Evolutionary conservation across 805 yeast species (phyloP).

Genomic region (Saturnispora sekii): DNA sequence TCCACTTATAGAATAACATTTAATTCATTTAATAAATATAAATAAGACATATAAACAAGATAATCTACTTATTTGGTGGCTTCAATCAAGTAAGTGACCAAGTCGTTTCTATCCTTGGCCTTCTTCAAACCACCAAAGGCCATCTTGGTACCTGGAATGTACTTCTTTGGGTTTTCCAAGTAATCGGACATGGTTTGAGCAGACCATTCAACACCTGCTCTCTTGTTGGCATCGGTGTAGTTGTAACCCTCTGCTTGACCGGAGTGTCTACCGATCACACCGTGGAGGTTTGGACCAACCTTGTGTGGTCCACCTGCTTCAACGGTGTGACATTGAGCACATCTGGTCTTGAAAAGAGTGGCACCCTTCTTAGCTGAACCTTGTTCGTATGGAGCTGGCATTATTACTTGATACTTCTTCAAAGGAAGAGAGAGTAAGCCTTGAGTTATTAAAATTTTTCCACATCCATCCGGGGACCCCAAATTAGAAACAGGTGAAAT

Average conservation of each 20-base stretch:
- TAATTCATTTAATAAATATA: constrained; percentile 4
- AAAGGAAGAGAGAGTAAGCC: background rate
- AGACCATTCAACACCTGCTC: constrained; percentile 83
- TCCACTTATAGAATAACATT: constrained; percentile 4
- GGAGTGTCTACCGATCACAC: constrained; percentile 84
- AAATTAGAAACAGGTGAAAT: constrained; percentile 2
- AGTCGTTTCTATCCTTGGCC: constrained; percentile 96
- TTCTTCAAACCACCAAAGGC: constrained; percentile 99
- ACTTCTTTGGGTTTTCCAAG: constrained; percentile 99
- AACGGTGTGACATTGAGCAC: constrained; percentile 97
- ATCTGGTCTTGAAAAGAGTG: constrained; percentile 95
- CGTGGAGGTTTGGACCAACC: constrained; percentile 98
- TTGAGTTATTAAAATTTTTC: background rate
- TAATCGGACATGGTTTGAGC: constrained; percentile 88
- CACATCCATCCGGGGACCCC: no score
- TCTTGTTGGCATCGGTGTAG: constrained; percentile 97
- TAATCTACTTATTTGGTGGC: constrained; percentile 36
- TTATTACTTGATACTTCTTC: constrained; percentile 12
- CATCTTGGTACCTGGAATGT: constrained; percentile 99
- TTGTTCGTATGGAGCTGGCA: constrained; percentile 36
- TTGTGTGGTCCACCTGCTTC: constrained; percentile 96
- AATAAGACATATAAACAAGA: background rate
- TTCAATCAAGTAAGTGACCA: constrained; percentile 69
- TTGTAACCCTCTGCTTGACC: constrained; percentile 91
- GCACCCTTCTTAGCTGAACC: constrained; percentile 92